phyloP scores from a whole-genome alignment of 2,329 filamentous ascomycete genomes.

The Verticillium nonalfalfae region DNA sequence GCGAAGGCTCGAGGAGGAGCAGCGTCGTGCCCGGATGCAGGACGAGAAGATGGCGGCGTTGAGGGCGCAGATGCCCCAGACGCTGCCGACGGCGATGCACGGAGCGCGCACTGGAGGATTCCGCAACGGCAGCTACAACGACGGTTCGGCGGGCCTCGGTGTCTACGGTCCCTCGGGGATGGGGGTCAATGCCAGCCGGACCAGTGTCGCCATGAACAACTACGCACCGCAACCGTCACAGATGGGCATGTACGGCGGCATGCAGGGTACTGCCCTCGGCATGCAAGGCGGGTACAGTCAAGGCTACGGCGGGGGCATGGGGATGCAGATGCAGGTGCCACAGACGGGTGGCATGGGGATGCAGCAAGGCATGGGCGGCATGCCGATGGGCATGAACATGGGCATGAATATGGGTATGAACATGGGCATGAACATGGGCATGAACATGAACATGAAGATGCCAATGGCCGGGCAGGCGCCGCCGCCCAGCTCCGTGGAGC shows the following conservation, averaged over 20 bases:
- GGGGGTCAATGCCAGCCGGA: constrained; percentile 17
- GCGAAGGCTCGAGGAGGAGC: constrained; percentile 29
- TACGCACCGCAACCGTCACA: constrained; percentile 4
- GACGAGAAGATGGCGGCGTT: constrained; percentile 42
- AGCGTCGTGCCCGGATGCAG: constrained; percentile 31
- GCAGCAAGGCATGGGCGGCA: constrained; percentile 6
- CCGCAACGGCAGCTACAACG: constrained; percentile 47
- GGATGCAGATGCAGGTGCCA: constrained; percentile 13
- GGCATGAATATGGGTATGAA: constrained; percentile 10
- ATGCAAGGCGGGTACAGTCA: not conserved
- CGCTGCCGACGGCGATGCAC: constrained; percentile 18
- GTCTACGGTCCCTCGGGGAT: constrained; percentile 16
- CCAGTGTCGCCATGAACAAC: constrained; percentile 1
- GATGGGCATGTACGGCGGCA: not conserved
- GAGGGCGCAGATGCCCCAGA: constrained; percentile 42
- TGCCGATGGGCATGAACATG: constrained; percentile 17
- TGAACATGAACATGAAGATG: constrained; percentile 10
- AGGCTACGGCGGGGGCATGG: constrained; percentile 5
- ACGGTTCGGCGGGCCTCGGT: constrained; percentile 36
- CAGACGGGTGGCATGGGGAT: not conserved
- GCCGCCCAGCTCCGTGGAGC: constrained; percentile 15
- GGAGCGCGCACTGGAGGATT: constrained; percentile 35
- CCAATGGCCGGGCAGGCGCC: constrained; percentile 1
- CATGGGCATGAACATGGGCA: constrained; percentile 17
- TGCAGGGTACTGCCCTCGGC: not conserved